These are phyloP conservation scores for Hydrangea macrophylla DNA, from an alignment of 148 eudicot species.

Conservation along the genomic window DNA sequence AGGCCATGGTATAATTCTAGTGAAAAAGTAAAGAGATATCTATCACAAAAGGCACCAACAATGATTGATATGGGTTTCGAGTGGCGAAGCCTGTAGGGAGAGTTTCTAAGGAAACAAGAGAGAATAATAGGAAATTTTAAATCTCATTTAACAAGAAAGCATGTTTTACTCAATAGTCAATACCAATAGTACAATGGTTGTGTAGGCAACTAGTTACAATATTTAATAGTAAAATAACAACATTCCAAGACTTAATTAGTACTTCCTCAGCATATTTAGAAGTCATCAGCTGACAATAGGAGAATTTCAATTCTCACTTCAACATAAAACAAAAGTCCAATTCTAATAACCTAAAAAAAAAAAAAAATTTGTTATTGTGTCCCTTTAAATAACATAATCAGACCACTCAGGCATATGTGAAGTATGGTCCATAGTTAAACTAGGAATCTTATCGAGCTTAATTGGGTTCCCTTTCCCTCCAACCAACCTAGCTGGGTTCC, in stretches of 20 bases:
- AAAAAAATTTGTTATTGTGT: neutral
- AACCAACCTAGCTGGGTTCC: constrained; percentile 77
- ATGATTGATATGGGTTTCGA: too few species aligned
- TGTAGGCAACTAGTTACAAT: neutral
- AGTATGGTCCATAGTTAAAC: constrained; percentile 79
- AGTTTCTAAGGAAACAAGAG: too few species aligned
- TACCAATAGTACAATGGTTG: neutral
- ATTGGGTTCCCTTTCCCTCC: constrained; percentile 69
- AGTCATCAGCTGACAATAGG: constrained; percentile 16
- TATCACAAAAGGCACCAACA: too few species aligned
- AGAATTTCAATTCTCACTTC: constrained; percentile 38
- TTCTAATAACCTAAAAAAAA: neutral
- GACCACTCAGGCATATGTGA: constrained; percentile 60
- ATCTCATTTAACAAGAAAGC: constrained; percentile 8
- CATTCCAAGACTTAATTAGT: neutral
- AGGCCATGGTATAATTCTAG: too few species aligned
- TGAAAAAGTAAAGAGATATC: too few species aligned
- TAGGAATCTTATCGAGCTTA: constrained; percentile 49
- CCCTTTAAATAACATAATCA: constrained; percentile 61
- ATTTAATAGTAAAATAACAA: neutral
- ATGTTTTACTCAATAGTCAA: neutral
- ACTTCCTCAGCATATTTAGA: neutral
- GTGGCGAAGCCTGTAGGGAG: too few species aligned
- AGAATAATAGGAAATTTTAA: too few species aligned
- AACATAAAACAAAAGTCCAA: constrained; percentile 3